A percentile compares a stretch with the other conserved stretches of the same genome.
Evolutionary conservation across 2,329 filamentous ascomycete species (phyloP).

Genomic region (Cordyceps javanica): DNA sequence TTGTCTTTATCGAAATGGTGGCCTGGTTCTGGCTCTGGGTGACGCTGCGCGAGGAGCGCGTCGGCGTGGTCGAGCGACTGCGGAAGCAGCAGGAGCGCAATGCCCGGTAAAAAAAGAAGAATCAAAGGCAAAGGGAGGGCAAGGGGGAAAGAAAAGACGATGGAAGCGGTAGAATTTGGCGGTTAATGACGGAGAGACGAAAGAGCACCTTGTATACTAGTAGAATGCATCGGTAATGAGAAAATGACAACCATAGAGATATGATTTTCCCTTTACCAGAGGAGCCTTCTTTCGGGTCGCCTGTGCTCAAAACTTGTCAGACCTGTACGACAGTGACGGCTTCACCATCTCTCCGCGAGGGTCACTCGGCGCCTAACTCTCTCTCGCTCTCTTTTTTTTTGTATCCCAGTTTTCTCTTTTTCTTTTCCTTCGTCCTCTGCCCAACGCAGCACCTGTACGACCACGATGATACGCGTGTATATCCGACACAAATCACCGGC

Average conservation of each 20-base stretch:
- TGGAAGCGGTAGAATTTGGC: no score
- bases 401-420: no score
- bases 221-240: background rate
- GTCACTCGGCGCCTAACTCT: background rate
- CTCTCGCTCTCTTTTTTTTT: no score
- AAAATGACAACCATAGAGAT: no score
- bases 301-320: no score
- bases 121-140: background rate
- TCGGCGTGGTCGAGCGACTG: constrained; percentile 34
- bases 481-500: no score
- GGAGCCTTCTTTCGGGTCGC: no score
- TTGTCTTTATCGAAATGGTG: constrained; percentile 76
- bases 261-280: no score
- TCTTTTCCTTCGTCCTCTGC: background rate
- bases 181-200: background rate
- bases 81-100: constrained; percentile 21
- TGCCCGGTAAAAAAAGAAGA: background rate
- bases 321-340: background rate
- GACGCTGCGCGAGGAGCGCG: constrained; percentile 60
- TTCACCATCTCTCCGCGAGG: background rate
- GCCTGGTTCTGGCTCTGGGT: constrained; percentile 84
- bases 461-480: no score
- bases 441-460: background rate
- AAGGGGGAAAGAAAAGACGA: background rate
- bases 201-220: background rate